Evolutionary conservation across 495 filamentous ascomycete species (phyloP).

Genomic region (Neurospora sp.): DNA sequence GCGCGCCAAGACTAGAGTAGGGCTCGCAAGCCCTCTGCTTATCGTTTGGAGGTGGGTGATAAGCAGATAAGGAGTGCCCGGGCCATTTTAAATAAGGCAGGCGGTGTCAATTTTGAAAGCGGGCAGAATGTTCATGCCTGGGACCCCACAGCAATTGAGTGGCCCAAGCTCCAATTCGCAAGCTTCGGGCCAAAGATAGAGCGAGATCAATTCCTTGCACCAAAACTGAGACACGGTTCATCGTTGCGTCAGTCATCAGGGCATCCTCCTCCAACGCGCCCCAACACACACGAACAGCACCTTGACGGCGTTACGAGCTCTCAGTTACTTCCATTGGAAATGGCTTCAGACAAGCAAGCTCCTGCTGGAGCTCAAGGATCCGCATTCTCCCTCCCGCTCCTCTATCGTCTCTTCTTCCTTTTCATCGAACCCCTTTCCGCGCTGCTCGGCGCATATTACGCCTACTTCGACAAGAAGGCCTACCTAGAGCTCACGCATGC

Average conservation of each 20-base stretch:
- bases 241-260: background rate
- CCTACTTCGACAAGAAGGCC: slow-evolving; percentile 41
- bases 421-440: slow-evolving; percentile 56
- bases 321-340: background rate
- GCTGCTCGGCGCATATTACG: slow-evolving; percentile 55
- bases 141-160: background rate
- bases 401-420: slow-evolving; percentile 56
- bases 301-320: background rate
- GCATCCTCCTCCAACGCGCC: background rate
- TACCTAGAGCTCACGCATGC: slow-evolving; percentile 51
- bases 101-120: slow-evolving; percentile 6
- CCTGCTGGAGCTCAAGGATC: background rate
- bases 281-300: background rate
- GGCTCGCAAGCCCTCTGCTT: slow-evolving; percentile 20
- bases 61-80: background rate
- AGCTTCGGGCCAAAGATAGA: background rate
- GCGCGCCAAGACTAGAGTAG: slow-evolving; percentile 18
- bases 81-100: background rate
- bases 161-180: slow-evolving; percentile 4
- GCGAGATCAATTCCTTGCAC: background rate
- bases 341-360: slow-evolving; percentile 3
- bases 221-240: background rate
- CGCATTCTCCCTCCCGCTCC: slow-evolving; percentile 28
- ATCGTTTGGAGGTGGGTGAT: too few species aligned
- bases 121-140: background rate